These are phyloP conservation scores for Backusella tuberculispora DNA, from an alignment of 192 early-diverging fungal species.

Conservation along the genomic window DNA sequence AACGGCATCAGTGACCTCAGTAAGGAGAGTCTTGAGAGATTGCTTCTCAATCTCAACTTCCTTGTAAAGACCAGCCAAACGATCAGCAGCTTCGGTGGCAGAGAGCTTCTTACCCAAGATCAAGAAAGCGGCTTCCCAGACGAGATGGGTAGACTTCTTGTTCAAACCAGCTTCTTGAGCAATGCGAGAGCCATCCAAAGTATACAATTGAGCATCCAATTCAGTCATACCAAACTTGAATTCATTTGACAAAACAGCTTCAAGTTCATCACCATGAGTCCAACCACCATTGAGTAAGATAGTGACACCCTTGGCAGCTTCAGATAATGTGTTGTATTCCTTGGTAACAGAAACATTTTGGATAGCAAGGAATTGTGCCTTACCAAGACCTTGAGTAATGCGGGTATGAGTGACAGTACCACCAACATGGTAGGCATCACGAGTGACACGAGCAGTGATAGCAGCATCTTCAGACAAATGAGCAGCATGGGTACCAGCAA, in stretches of 20 bases:
- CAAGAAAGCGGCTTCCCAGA: slow-evolving; percentile 63
- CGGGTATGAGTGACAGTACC: slow-evolving; percentile 60
- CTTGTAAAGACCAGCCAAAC: slow-evolving; percentile 36
- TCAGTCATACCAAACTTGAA: slow-evolving; percentile 60
- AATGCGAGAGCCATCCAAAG: slow-evolving; percentile 67
- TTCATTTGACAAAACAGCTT: slow-evolving; percentile 64
- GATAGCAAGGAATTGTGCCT: slow-evolving; percentile 59
- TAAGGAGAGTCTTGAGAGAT: background rate
- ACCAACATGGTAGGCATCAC: slow-evolving; percentile 61
- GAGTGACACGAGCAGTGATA: slow-evolving; percentile 47
- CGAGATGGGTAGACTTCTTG: slow-evolving; percentile 56
- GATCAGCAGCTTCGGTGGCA: slow-evolving; percentile 25
- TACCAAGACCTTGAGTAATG: slow-evolving; percentile 42
- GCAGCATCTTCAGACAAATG: slow-evolving; percentile 26
- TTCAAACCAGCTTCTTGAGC: slow-evolving; percentile 59
- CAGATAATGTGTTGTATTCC: slow-evolving; percentile 63
- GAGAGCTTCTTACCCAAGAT: slow-evolving; percentile 43
- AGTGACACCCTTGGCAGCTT: slow-evolving; percentile 51
- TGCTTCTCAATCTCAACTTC: slow-evolving; percentile 26
- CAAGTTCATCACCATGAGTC: slow-evolving; percentile 67
- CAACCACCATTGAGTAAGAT: slow-evolving; percentile 72
- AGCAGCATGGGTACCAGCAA: slow-evolving; percentile 46
- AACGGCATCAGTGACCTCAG: slow-evolving; percentile 27
- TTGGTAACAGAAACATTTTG: slow-evolving; percentile 63
- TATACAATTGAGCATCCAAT: slow-evolving; percentile 56